Evolutionary conservation across 225 moss, liverwort and hornwort species (phyloP), one percentile per base, ranked within the genome.

Genomic region (Neckera pumila): DNA sequence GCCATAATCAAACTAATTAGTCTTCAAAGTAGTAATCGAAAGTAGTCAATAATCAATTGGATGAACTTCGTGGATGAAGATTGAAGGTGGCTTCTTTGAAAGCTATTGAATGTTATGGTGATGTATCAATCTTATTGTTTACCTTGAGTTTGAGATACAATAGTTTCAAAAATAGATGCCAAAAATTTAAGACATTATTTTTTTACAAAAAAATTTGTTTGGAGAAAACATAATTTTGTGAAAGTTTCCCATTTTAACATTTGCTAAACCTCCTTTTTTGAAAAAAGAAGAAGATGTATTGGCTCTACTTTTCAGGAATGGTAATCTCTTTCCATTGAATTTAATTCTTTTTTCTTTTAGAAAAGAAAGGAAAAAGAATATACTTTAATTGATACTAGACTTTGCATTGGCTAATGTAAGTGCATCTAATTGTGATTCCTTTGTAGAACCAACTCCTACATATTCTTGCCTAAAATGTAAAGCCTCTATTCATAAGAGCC

Each of bases 381-480:
- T 43, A 43, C 3, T 43, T 28, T 10, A 2, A 45, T 10, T 17
- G 16, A 10, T 45, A 73, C 10, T 43, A 43, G 5, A 72, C 11
- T 45, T 73, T 73, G 17, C 30, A 45, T 28, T 43, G 6, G 28
- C 28, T 43, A 28, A 72, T 0, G 1, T 17, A 6, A 43, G 0
- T 45, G 4, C 16, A 27, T 3, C 28, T 72, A 17, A 28, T 43
- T 72, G 5, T 27, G 3, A 4, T 1, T 5, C 15, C 5, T 40
- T 71, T 42, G 1, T 40, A 42, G 3, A 26, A 26, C 0, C 0
- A 0, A 15, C 17, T 16, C 10, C 28, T 72, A 17, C 0, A 43
- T 72, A 72, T 27, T 9, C 3, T 43, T 72, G 10, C 10, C 27
- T 16, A 43, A 72, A 28, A 16, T 28, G 9, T 10, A 43, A 28